A percentile compares a stretch with the other conserved stretches of the same genome.
These are phyloP conservation scores for Rhynchosporium secalis DNA, from an alignment of 2,329 filamentous ascomycete species.

Conservation along the genomic window DNA sequence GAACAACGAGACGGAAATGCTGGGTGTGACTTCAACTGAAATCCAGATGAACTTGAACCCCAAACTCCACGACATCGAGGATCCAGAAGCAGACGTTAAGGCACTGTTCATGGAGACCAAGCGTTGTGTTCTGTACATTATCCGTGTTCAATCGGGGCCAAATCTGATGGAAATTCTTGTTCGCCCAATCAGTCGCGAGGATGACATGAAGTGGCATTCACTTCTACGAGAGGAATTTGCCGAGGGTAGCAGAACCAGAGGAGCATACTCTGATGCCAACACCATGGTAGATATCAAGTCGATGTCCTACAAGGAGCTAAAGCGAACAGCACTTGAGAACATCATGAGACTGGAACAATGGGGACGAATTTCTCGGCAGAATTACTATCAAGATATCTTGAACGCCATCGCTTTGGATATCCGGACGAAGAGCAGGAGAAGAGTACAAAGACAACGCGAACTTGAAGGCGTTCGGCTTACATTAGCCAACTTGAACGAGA, in stretches of 20 bases:
- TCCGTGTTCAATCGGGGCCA: slow-evolving; percentile 86
- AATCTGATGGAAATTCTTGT: slow-evolving; percentile 96
- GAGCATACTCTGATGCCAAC: slow-evolving; percentile 87
- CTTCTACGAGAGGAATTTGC: slow-evolving; percentile 81
- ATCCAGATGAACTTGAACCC: slow-evolving; percentile 89
- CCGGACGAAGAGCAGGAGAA: slow-evolving; percentile 89
- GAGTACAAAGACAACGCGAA: slow-evolving; percentile 89
- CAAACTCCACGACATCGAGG: slow-evolving; percentile 85
- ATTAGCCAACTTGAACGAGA: slow-evolving; percentile 73
- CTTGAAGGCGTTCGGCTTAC: slow-evolving; percentile 80
- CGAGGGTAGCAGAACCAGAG: slow-evolving; percentile 66
- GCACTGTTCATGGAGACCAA: slow-evolving; percentile 98
- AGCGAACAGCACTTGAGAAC: slow-evolving; percentile 90
- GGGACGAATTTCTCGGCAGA: slow-evolving; percentile 81
- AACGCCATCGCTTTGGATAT: slow-evolving; percentile 97
- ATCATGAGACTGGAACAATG: slow-evolving; percentile 84
- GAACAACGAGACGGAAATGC: slow-evolving; percentile 92
- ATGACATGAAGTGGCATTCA: slow-evolving; percentile 83
- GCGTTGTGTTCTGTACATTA: slow-evolving; percentile 94
- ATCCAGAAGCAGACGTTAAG: slow-evolving; percentile 90
- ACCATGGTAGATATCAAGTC: slow-evolving; percentile 82
- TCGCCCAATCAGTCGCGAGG: slow-evolving; percentile 81
- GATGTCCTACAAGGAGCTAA: slow-evolving; percentile 89
- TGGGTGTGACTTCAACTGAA: slow-evolving; percentile 76
- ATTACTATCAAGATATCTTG: slow-evolving; percentile 95